phyloP scores from a whole-genome alignment of 331 rosid genomes.

The Acacia concinna region DNA sequence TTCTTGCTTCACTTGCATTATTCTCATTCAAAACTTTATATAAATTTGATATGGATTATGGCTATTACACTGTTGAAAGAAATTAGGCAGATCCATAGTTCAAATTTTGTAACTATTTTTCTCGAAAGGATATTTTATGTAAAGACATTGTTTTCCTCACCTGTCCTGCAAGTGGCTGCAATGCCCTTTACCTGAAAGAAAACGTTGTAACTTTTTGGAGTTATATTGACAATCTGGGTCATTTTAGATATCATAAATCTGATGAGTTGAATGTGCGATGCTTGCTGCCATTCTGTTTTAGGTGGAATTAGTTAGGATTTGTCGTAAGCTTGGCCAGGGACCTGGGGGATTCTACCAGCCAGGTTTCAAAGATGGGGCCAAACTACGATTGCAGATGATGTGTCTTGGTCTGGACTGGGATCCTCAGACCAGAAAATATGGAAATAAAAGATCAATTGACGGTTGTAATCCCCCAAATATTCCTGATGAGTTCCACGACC shows the following conservation, averaged over 20 bases:
- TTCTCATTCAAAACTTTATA: neutral
- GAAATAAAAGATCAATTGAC: slow-evolving; percentile 35
- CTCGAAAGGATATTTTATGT: neutral
- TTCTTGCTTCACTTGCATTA: neutral
- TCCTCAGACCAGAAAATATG: slow-evolving; percentile 60
- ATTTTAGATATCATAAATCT: neutral
- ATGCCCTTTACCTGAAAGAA: neutral
- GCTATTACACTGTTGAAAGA: neutral
- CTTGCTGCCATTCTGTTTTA: slow-evolving; percentile 4
- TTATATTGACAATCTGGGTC: neutral
- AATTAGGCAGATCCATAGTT: neutral
- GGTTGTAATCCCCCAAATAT: slow-evolving; percentile 51
- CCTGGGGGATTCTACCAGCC: slow-evolving; percentile 76
- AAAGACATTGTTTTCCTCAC: neutral
- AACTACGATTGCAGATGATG: slow-evolving; percentile 72
- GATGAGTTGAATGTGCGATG: neutral
- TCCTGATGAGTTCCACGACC: slow-evolving; percentile 38
- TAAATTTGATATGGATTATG: neutral
- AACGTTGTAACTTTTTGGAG: neutral
- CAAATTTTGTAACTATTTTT: neutral
- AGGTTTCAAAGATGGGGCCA: slow-evolving; percentile 52
- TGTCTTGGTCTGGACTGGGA: slow-evolving; percentile 80
- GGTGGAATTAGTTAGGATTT: slow-evolving; percentile 51
- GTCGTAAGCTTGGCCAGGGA: slow-evolving; percentile 56
- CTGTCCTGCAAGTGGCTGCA: too few relatives aligned